Conservation (phyloP, 2,329 filamentous ascomycete species). For the Clarireedia monteithiana region DNA sequence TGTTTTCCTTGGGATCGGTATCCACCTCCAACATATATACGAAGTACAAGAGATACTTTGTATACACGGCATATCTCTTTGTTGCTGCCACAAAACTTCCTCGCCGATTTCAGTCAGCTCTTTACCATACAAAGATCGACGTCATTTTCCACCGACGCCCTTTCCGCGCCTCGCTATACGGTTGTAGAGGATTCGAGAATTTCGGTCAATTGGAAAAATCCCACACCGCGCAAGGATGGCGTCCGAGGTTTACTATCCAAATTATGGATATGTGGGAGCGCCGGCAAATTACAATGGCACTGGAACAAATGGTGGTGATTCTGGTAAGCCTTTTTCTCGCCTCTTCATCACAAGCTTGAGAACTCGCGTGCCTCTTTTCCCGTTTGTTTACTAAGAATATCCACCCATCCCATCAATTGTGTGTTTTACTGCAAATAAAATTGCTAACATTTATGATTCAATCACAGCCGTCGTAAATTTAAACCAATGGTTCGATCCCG, state of each 20-base stretch:
- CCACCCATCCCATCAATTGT: too few species aligned
- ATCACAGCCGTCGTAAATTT: constrained; percentile 68
- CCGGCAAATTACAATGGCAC: constrained; percentile 57
- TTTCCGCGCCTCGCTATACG: background rate
- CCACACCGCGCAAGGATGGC: background rate
- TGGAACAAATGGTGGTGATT: constrained; percentile 30
- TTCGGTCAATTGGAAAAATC: constrained; percentile 1
- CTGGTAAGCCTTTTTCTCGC: constrained; percentile 22
- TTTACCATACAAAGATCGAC: background rate
- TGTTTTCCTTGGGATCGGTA: too few species aligned
- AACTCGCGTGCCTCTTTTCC: too few species aligned
- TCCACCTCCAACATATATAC: too few species aligned
- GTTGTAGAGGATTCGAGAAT: background rate
- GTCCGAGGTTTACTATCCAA: constrained; percentile 17
- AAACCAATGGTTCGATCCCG: constrained; percentile 91
- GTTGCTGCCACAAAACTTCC: too few species aligned
- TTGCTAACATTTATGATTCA: too few species aligned
- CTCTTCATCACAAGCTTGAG: background rate
- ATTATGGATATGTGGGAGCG: constrained; percentile 49
- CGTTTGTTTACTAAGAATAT: too few species aligned
- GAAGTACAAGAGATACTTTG: too few species aligned
- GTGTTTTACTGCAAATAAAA: too few species aligned
- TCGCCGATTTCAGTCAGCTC: too few species aligned
- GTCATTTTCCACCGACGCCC: background rate
- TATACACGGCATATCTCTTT: too few species aligned